Conservation (phyloP, 192 early-diverging fungal genomes). For the Coemansia sp. region DNA sequence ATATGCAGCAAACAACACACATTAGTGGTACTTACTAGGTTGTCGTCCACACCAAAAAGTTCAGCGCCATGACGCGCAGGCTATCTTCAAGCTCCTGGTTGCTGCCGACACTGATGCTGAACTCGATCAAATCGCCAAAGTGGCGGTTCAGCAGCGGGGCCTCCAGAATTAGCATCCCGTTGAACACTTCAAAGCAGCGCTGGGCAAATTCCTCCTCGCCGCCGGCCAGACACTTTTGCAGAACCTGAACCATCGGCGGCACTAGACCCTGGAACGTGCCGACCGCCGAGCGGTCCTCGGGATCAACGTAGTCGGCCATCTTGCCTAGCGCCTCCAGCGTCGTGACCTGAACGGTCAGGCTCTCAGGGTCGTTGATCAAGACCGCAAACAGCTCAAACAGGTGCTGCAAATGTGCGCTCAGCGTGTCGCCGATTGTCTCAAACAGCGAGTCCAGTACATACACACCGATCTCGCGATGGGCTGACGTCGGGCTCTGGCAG, state of each 20-base stretch:
- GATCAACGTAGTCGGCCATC: constrained; percentile 78
- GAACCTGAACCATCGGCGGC: constrained; percentile 81
- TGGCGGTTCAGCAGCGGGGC: constrained; percentile 77
- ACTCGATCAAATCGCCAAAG: constrained; percentile 76
- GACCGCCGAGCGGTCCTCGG: constrained; percentile 67
- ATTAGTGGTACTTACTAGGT: constrained; percentile 62
- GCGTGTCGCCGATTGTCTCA: constrained; percentile 74
- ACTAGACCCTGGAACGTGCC: constrained; percentile 70
- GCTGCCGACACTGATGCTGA: constrained; percentile 71
- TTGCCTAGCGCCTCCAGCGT: constrained; percentile 81
- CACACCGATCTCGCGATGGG: constrained; percentile 82
- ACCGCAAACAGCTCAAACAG: constrained; percentile 74
- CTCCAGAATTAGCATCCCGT: constrained; percentile 77
- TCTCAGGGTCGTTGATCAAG: constrained; percentile 80
- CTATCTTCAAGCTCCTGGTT: constrained; percentile 69
- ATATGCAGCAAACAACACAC: constrained; percentile 2
- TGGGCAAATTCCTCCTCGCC: constrained; percentile 75
- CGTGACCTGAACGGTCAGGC: constrained; percentile 73
- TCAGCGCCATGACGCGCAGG: constrained; percentile 76
- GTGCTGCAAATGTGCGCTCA: constrained; percentile 59
- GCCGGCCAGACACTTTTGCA: constrained; percentile 73
- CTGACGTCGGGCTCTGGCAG: constrained; percentile 67
- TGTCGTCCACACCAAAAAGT: constrained; percentile 64
- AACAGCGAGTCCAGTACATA: constrained; percentile 86
- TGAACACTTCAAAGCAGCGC: constrained; percentile 86